Percentiles rank a stretch among this genome's conserved stretches.
Evolutionary conservation across 306 rosid genomes (phyloP).

Genomic region (Fagus crenata): DNA sequence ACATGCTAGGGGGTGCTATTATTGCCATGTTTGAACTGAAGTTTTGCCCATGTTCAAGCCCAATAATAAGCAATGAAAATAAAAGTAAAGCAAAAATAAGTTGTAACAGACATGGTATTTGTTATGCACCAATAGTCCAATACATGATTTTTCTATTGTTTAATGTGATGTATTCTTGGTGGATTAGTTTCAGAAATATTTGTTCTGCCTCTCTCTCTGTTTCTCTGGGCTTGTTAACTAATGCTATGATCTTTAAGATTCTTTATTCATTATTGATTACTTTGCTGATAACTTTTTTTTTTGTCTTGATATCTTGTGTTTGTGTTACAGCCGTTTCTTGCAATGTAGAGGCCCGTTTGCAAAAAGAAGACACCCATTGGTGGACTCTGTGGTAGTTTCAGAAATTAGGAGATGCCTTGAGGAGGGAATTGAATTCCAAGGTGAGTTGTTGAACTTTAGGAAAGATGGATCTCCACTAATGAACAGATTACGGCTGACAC

Average conservation of each 20-base stretch:
- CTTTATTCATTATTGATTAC: background rate
- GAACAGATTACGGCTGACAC: constrained; percentile 89
- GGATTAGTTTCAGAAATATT: constrained; percentile 19
- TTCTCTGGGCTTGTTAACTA: constrained; percentile 15
- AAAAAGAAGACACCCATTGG: constrained; percentile 93
- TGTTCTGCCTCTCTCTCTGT: constrained; percentile 5
- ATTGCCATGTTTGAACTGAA: too few relatives aligned
- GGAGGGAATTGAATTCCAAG: constrained; percentile 92
- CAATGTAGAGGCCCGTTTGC: constrained; percentile 99
- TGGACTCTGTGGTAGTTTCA: constrained; percentile 77
- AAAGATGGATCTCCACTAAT: constrained; percentile 98
- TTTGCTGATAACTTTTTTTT: constrained; percentile 1
- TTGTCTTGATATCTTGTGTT: constrained; percentile 33
- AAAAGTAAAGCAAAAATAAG: too few relatives aligned
- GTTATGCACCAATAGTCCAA: too few relatives aligned
- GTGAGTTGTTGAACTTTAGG: constrained; percentile 92
- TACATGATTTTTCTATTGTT: too few relatives aligned
- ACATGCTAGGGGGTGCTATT: too few relatives aligned
- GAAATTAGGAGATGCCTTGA: constrained; percentile 89
- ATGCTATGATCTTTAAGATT: background rate
- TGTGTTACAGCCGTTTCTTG: constrained; percentile 87
- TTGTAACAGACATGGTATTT: too few relatives aligned
- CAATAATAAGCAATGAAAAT: too few relatives aligned
- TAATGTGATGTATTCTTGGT: background rate
- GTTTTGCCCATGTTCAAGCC: too few relatives aligned